These are phyloP conservation scores for Ophiostoma australiae DNA, from an alignment of 2,329 filamentous ascomycete genomes.

Conservation along the genomic window DNA sequence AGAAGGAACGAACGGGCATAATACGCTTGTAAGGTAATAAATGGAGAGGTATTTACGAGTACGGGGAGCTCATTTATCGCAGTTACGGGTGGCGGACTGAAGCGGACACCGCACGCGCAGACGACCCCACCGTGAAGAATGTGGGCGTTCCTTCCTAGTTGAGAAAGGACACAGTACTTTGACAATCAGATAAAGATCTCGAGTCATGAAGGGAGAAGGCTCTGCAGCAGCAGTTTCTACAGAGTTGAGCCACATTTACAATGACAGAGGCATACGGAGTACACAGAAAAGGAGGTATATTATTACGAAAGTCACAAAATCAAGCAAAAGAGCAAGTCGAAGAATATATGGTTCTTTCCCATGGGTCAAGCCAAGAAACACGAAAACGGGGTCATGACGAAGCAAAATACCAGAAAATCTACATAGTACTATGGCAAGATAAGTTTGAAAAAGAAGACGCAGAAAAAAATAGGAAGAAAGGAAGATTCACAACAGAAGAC, in stretches of 20 bases:
- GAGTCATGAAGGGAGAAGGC: neutral
- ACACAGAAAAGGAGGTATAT: neutral
- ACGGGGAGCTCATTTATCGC: conserved; percentile 16
- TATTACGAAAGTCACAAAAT: neutral
- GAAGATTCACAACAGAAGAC: neutral
- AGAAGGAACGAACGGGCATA: neutral
- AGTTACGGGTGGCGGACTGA: conserved; percentile 15
- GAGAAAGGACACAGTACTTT: neutral
- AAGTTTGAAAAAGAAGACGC: neutral
- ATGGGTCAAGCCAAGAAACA: neutral
- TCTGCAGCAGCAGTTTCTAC: neutral
- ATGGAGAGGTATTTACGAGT: conserved; percentile 14
- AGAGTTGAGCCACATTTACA: neutral
- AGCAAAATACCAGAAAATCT: neutral
- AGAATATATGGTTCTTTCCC: neutral
- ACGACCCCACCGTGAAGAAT: conserved; percentile 12
- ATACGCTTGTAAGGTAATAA: neutral
- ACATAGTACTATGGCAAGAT: too few species aligned
- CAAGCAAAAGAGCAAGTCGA: neutral
- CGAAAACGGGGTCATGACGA: neutral
- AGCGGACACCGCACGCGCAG: conserved; percentile 8
- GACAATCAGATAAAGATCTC: conserved; percentile 15
- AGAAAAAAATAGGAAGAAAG: neutral
- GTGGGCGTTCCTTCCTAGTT: conserved; percentile 14
- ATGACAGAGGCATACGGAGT: neutral